Percentiles rank a stretch among this genome's conserved stretches.
phyloP scores from a whole-genome alignment of 495 filamentous ascomycete genomes.

The Neurospora sp. region DNA sequence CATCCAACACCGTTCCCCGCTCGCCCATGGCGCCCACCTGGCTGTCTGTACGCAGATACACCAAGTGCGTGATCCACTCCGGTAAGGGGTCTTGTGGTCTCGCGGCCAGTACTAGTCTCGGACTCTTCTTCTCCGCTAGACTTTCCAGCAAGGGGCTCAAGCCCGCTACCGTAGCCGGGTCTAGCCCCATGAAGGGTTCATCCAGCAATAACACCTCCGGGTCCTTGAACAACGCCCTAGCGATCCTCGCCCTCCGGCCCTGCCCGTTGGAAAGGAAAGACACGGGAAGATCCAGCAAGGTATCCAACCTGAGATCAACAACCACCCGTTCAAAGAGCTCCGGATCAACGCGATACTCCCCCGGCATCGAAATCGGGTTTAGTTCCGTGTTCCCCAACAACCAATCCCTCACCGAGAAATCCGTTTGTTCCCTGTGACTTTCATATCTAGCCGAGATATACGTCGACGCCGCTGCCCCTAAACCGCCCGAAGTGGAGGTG shows the following conservation, averaged over 20 bases:
- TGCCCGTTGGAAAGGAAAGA: conserved; percentile 90
- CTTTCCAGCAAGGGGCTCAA: conserved; percentile 59
- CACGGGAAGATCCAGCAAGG: conserved; percentile 67
- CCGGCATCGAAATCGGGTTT: conserved; percentile 43
- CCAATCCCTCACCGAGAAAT: conserved; percentile 74
- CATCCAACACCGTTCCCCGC: conserved; percentile 41
- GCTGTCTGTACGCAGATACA: conserved; percentile 53
- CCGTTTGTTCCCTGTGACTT: conserved; percentile 71
- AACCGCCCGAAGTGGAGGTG: conserved; percentile 31
- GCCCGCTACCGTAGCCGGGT: conserved; percentile 62
- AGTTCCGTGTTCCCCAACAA: conserved; percentile 66
- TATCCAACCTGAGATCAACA: conserved; percentile 40
- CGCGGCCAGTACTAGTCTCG: conserved; percentile 65
- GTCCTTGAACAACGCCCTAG: conserved; percentile 64
- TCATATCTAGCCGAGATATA: conserved; percentile 93
- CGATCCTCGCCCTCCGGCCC: conserved; percentile 75
- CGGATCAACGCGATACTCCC: conserved; percentile 1
- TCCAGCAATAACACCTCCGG: conserved; percentile 82
- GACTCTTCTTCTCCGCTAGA: conserved; percentile 52
- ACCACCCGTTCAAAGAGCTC: conserved; percentile 46
- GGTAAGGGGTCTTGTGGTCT: conserved; percentile 80
- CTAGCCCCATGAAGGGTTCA: conserved; percentile 95
- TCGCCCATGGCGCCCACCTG: conserved; percentile 46
- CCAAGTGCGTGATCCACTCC: conserved; percentile 77
- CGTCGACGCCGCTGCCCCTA: conserved; percentile 44